These are phyloP conservation scores for Amanita jacksonii DNA, from an alignment of 768 basidiomycete species.

Conservation along the genomic window DNA sequence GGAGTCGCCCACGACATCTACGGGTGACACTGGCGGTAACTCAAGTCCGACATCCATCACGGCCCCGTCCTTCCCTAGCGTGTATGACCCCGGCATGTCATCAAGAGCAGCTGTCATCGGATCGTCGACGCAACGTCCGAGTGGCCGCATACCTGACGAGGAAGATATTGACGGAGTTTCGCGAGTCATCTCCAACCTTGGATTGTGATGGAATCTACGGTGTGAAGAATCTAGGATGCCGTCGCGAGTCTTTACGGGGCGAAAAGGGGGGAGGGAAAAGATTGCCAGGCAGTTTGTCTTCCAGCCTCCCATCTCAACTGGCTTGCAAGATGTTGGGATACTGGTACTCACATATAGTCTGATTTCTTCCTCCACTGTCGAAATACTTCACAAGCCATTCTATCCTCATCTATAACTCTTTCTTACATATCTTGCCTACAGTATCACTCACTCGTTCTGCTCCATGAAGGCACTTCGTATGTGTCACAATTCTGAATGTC, in stretches of 20 bases:
- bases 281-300: slow-evolving; percentile 4
- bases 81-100: slow-evolving; percentile 59
- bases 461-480: slow-evolving; percentile 8
- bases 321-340: too few relatives aligned
- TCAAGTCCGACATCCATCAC: slow-evolving; percentile 74
- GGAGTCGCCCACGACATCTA: slow-evolving; percentile 75
- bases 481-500: slow-evolving; percentile 11
- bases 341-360: too few relatives aligned
- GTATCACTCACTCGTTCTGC: slow-evolving; percentile 8
- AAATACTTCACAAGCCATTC: too few relatives aligned
- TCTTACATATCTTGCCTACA: slow-evolving; percentile 15
- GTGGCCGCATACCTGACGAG: slow-evolving; percentile 37
- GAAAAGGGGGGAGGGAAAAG: neutral
- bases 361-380: too few relatives aligned
- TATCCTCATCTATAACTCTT: slow-evolving; percentile 9
- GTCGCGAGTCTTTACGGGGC: too few relatives aligned
- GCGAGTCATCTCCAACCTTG: slow-evolving; percentile 69
- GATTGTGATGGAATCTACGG: slow-evolving; percentile 33
- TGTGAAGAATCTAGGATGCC: neutral
- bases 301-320: slow-evolving; percentile 14
- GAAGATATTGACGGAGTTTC: slow-evolving; percentile 62
- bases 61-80: slow-evolving; percentile 77
- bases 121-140: slow-evolving; percentile 29
- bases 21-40: slow-evolving; percentile 60
- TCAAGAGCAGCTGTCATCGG: slow-evolving; percentile 31